These are phyloP conservation scores for Avicennia marina DNA, from an alignment of 257 asterid genomes.

Conservation along the genomic window DNA sequence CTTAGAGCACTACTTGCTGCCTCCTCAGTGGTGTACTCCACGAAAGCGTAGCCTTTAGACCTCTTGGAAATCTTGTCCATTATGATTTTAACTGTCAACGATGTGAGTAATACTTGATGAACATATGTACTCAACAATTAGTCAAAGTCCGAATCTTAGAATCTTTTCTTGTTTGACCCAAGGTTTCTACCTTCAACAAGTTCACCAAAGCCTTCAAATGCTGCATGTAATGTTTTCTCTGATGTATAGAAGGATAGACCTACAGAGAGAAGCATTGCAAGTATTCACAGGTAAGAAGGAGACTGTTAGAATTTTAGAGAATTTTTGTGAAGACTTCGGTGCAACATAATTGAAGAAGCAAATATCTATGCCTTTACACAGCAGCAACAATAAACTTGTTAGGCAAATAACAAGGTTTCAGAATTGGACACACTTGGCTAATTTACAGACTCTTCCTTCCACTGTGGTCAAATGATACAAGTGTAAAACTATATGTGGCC, in stretches of 20 bases:
- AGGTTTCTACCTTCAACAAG: slow-evolving; percentile 87
- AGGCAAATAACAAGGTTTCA: too few species aligned
- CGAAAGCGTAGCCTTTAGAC: slow-evolving; percentile 86
- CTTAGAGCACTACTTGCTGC: slow-evolving; percentile 75
- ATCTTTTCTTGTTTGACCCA: too few species aligned
- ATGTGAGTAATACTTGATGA: slow-evolving; percentile 2
- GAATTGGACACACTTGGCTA: too few species aligned
- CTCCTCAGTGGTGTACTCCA: slow-evolving; percentile 85
- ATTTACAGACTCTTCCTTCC: too few species aligned
- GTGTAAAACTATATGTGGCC: too few species aligned
- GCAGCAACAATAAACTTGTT: too few species aligned
- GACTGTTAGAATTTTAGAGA: neutral
- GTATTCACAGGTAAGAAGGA: slow-evolving; percentile 1
- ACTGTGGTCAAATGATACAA: too few species aligned
- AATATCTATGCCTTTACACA: too few species aligned
- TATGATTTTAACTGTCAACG: slow-evolving; percentile 74
- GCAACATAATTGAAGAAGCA: too few species aligned
- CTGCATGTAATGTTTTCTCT: slow-evolving; percentile 81
- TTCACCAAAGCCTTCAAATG: slow-evolving; percentile 87
- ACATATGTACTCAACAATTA: too few species aligned
- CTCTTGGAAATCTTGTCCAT: slow-evolving; percentile 98
- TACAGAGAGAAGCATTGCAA: slow-evolving; percentile 24
- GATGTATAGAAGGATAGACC: slow-evolving; percentile 95
- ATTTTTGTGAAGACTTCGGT: too few species aligned
- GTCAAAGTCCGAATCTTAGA: too few species aligned